Conservation (phyloP, 106 monocot genomes). For the Xerophyta viscosa region DNA sequence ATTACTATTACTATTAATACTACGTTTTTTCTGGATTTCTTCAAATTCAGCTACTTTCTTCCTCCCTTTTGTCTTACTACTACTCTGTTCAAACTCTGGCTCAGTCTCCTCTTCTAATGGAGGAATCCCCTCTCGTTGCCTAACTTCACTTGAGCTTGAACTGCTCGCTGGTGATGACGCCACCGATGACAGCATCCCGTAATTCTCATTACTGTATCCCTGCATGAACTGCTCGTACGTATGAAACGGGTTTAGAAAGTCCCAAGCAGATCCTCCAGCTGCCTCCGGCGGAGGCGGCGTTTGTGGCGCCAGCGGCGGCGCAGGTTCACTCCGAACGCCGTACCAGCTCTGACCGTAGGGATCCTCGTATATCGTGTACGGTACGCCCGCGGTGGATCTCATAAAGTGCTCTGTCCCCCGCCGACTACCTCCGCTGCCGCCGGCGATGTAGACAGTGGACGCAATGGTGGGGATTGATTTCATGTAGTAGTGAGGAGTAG, state of each 20-base stretch:
- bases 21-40: too few relatives aligned
- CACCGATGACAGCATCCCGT: slow-evolving; percentile 10
- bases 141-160: slow-evolving; percentile 56
- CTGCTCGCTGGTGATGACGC: slow-evolving; percentile 20
- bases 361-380: too few relatives aligned
- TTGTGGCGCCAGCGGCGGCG: too few relatives aligned
- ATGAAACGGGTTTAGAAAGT: slow-evolving; percentile 65
- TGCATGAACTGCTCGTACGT: slow-evolving; percentile 43
- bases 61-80: slow-evolving; percentile 18
- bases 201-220: slow-evolving; percentile 7
- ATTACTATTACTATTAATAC: too few relatives aligned
- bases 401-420: too few relatives aligned
- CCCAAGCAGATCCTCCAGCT: slow-evolving; percentile 43
- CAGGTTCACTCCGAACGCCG: too few relatives aligned
- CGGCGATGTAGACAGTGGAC: too few relatives aligned
- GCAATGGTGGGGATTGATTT: too few relatives aligned
- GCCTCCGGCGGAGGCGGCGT: slow-evolving; percentile 42
- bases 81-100: slow-evolving; percentile 25
- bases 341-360: too few relatives aligned
- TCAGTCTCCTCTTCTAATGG: slow-evolving; percentile 74
- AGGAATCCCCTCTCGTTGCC: slow-evolving; percentile 85
- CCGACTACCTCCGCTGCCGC: too few relatives aligned
- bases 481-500: too few relatives aligned
- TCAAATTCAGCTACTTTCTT: slow-evolving; percentile 6
- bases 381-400: too few relatives aligned